Evolutionary conservation across 192 early-diverging fungal genomes (phyloP), one percentile per base, ranked within the genome.

Genomic region (Paraglomus brasilianum): DNA sequence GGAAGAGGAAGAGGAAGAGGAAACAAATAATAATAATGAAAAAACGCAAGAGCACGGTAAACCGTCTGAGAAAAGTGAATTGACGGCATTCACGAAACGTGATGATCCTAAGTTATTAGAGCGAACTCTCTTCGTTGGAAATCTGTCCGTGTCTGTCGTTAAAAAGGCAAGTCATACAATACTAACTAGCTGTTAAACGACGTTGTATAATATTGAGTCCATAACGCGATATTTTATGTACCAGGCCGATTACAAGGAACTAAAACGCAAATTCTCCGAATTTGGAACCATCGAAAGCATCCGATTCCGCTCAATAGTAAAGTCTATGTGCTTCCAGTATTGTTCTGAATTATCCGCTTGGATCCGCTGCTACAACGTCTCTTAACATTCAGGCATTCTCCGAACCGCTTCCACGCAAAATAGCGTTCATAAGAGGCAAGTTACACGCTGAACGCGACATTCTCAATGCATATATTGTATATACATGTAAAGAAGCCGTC

Each of bases 41-140:
- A 60, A 74, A 11, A 64, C 45, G 40, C 47, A 60, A 47, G 42
- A 36, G 21, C 22, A 6, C 4, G 39, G 63, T n/a, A 56, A 62
- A 14, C 65, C 71, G 10, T 74, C 75, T 57, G 57, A 62, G 17
- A 74, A 78, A 39, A 76, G 76, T 51, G 76, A 80, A 47, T 77
- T 80, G 46, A 63, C 62, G 45, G 64, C 74, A 50, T 72, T 61
- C 47, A 67, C 78, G 72, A 80, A 76, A 52, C 69, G 64, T 17
- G 71, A 82, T 41, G 86, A 87, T 46, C 76, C 82, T 38, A 83
- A 84, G 53, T 72, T 86, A 65, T 79, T 86, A 36, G 79, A 77
- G 50, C 85, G 94, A 48, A 96, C 96, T n/a, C 72, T 90, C 15
- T 98, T 97, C 81, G 84, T 98, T n/a, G 96, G 96, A 36, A 98